phyloP scores from a whole-genome alignment of 1,284 basidiomycete genomes.

The Volvariella volvacea region DNA sequence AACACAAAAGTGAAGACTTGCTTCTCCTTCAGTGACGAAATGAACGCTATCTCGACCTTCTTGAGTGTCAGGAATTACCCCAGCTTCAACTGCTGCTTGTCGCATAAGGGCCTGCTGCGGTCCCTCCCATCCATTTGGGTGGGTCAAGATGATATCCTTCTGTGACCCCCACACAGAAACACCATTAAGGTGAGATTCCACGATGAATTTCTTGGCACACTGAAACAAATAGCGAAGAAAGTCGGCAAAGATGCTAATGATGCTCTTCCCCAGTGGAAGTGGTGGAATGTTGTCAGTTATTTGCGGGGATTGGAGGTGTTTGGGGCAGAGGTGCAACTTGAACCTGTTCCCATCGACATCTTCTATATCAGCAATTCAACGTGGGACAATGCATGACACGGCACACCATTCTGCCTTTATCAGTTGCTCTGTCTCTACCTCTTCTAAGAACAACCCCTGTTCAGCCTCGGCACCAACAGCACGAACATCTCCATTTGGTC shows the following conservation, averaged over 20 bases:
- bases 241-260: not conserved
- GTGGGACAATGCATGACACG: not conserved
- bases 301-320: not conserved
- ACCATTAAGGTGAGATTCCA: conserved; percentile 12
- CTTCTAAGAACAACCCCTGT: not conserved
- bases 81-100: conserved; percentile 8
- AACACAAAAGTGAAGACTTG: conserved; percentile 1
- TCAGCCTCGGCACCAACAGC: conserved; percentile 1
- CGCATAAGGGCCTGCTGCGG: conserved; percentile 10
- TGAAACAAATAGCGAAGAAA: conserved; percentile 5
- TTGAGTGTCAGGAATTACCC: conserved; percentile 7
- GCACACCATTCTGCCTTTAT: not conserved
- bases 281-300: not conserved
- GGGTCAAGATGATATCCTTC: conserved; percentile 11
- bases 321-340: conserved; percentile 12
- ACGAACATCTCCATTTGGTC: not conserved
- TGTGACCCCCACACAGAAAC: not conserved
- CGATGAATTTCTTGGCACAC: conserved; percentile 5
- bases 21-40: conserved; percentile 1
- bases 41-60: not conserved
- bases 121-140: conserved; percentile 14
- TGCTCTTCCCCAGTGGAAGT: not conserved
- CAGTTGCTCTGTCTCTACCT: not conserved
- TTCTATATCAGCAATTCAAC: not conserved
- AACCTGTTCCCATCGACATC: conserved; percentile 8